Evolutionary conservation across 768 basidiomycete species (phyloP), one percentile per base, ranked within the genome.

Genomic region (Mycena haematopus): DNA sequence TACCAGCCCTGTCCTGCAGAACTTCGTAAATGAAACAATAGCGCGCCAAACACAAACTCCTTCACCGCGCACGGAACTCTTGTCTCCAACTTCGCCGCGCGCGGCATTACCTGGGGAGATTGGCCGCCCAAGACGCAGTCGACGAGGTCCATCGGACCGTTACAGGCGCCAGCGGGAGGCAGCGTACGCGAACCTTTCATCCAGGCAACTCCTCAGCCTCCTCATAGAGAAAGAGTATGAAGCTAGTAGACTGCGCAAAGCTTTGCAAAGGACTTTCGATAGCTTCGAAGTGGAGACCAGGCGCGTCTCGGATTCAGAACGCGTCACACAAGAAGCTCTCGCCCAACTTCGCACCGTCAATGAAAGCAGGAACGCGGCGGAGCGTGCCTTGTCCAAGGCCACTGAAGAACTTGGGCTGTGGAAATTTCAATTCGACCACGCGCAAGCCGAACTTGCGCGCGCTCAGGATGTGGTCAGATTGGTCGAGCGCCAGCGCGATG

Each of bases 161-260:
- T 79, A 73, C 58, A 70, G 76, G 14, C 75, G 69, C 15, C 73
- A 75, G 38, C 70, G 78, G 22, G 76, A 79, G 51, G 69, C 74
- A 7, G 71, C 63, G 0, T 76, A 79, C 52, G 74, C 75, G 1
- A 65, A 70, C 21, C 63, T 71, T 7, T 72, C 76, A 6, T 33
- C 66, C 0, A 69, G 67, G 1, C 75, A 77, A 38, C 65, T 80
- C 4, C 35, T 79, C 46, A 58, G 65, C 1, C 63, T 79, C 31
- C 72, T 81, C 29, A 71, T 82, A 38, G 74, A 64, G 55, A 79
- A 79, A 24, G 80, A 82, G 52, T 77, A 78, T 55, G 78, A 82
- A 52, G 66, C 72, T 17, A 73, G 72, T n/a, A 74, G 78, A 60
- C 71, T 77, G 51, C 77, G 79, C 65, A 78, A 76, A 57, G 63